Conservation (phyloP, 2,329 filamentous ascomycete genomes). For the Alternaria triticina region DNA sequence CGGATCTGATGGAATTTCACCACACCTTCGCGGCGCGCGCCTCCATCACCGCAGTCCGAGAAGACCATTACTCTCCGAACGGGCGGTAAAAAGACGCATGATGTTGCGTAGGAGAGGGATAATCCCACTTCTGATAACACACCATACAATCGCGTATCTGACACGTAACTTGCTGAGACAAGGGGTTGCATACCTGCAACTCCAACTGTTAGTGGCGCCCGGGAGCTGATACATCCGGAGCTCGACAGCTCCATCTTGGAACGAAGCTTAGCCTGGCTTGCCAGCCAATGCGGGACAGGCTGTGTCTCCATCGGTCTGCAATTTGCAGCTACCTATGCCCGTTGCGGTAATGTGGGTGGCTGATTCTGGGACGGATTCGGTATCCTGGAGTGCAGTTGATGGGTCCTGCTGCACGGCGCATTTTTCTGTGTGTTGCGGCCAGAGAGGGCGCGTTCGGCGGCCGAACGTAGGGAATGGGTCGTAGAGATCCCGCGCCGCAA, state of each 20-base stretch:
- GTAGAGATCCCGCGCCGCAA: constrained; percentile 3
- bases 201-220: constrained; percentile 36
- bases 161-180: constrained; percentile 26
- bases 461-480: background rate
- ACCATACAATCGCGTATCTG: constrained; percentile 13
- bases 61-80: no score
- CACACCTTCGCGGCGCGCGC: background rate
- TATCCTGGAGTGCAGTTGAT: background rate
- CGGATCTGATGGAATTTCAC: constrained; percentile 9
- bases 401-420: constrained; percentile 6
- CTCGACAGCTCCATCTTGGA: constrained; percentile 32
- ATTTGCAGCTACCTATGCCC: constrained; percentile 2
- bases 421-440: constrained; percentile 2
- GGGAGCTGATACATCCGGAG: constrained; percentile 45
- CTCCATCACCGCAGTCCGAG: background rate
- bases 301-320: constrained; percentile 22
- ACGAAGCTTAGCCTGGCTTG: constrained; percentile 39
- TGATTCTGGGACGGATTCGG: constrained; percentile 8
- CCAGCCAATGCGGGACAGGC: constrained; percentile 29
- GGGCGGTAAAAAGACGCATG: background rate
- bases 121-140: background rate
- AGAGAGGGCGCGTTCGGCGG: constrained; percentile 1
- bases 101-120: background rate
- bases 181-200: constrained; percentile 27
- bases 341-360: constrained; percentile 8